phyloP scores from a whole-genome alignment of 352 stramenopile genomes.

The Pilasporangium apinafurcum region DNA sequence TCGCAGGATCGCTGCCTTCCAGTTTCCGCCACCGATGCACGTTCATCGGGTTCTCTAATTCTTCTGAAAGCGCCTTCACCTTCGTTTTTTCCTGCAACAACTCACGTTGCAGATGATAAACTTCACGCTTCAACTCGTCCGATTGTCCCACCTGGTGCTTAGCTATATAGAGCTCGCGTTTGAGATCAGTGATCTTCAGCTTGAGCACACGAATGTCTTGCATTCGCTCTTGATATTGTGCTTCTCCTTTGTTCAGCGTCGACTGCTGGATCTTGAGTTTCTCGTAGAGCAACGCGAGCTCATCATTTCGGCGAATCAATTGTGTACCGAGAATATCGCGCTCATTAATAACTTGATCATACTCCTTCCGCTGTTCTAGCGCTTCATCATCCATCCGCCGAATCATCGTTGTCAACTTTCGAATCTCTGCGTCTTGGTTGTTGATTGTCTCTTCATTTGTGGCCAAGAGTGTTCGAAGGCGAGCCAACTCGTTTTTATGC shows the following conservation, averaged over 20 bases:
- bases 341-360: constrained; percentile 95
- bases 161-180: constrained; percentile 88
- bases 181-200: constrained; percentile 92
- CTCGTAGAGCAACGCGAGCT: constrained; percentile 95
- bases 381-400: constrained; percentile 92
- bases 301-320: constrained; percentile 95
- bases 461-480: constrained; percentile 80
- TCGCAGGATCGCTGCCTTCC: constrained; percentile 94
- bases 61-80: constrained; percentile 93
- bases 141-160: constrained; percentile 85
- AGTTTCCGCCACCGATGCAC: constrained; percentile 96
- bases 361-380: constrained; percentile 93
- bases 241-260: constrained; percentile 90
- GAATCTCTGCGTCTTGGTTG: constrained; percentile 93
- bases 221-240: constrained; percentile 90
- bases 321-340: constrained; percentile 95
- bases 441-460: constrained; percentile 91
- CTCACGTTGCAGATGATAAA: constrained; percentile 88
- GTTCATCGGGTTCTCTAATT: constrained; percentile 97
- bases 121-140: constrained; percentile 86
- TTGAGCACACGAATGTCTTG: constrained; percentile 94
- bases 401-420: constrained; percentile 90
- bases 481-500: constrained; percentile 90
- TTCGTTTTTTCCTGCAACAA: constrained; percentile 95
- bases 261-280: constrained; percentile 97